Evolutionary conservation across 2,329 filamentous ascomycete species (phyloP).

Genomic region (Microcyclospora tardicrescens): DNA sequence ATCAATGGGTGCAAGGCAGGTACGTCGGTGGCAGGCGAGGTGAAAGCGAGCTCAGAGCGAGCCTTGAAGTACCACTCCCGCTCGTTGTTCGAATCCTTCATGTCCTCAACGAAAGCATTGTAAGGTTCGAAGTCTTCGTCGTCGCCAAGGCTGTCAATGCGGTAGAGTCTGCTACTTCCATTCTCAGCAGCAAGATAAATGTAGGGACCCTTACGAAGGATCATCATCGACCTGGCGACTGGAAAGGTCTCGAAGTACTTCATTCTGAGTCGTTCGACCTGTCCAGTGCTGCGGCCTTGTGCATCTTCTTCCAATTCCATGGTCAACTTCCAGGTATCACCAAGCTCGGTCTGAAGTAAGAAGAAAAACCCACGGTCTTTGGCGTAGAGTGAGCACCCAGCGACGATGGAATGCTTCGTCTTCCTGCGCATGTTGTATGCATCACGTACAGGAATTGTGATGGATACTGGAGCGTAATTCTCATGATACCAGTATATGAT

Average conservation of each 20-base stretch:
- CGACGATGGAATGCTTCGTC: slow-evolving; percentile 72
- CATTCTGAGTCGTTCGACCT: slow-evolving; percentile 74
- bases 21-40: slow-evolving; percentile 36
- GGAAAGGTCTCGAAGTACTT: slow-evolving; percentile 98
- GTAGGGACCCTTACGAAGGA: slow-evolving; percentile 87
- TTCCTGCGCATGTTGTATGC: slow-evolving; percentile 86
- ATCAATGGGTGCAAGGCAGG: slow-evolving; percentile 80
- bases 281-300: slow-evolving; percentile 62
- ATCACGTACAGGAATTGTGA: slow-evolving; percentile 75
- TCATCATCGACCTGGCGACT: slow-evolving; percentile 72
- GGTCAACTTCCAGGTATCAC: slow-evolving; percentile 94
- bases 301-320: slow-evolving; percentile 81
- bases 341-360: slow-evolving; percentile 87
- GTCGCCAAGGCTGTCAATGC: slow-evolving; percentile 93
- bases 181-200: slow-evolving; percentile 85
- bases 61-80: slow-evolving; percentile 72
- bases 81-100: background rate
- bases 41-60: slow-evolving; percentile 53
- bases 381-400: slow-evolving; percentile 95
- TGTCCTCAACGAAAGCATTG: slow-evolving; percentile 20
- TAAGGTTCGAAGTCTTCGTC: slow-evolving; percentile 75
- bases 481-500: slow-evolving; percentile 96
- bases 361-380: slow-evolving; percentile 80
- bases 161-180: slow-evolving; percentile 89
- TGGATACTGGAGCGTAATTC: slow-evolving; percentile 77